Evolutionary conservation across 169 alveolate species (phyloP).

Genomic region (Plasmodium relictum): DNA sequence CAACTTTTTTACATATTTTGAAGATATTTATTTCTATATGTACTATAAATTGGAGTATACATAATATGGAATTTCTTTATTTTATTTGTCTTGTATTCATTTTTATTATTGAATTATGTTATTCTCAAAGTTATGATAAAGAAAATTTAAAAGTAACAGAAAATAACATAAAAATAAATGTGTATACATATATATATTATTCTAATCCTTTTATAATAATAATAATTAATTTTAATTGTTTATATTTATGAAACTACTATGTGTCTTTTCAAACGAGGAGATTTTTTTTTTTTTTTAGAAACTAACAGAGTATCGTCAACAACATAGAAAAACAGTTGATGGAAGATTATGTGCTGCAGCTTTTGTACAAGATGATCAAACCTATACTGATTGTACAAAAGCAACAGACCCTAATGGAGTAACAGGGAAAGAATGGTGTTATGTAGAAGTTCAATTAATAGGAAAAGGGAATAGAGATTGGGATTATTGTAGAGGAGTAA

Average conservation of each 20-base stretch:
- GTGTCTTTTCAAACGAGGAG: not conserved
- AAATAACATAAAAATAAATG: not conserved
- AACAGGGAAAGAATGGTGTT: constrained; percentile 93
- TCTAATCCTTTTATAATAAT: constrained; percentile 5
- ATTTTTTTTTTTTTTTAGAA: constrained; percentile 78
- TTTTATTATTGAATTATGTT: constrained; percentile 21
- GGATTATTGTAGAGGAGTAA: constrained; percentile 91
- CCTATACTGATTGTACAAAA: constrained; percentile 92
- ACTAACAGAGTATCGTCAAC: constrained; percentile 92
- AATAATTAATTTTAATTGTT: not conserved
- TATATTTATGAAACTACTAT: constrained; percentile 1
- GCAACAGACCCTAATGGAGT: constrained; percentile 92
- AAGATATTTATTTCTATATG: not conserved
- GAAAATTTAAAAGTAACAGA: constrained; percentile 71
- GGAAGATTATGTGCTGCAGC: constrained; percentile 95
- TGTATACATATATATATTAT: not conserved
- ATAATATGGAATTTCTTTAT: constrained; percentile 45
- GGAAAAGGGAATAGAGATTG: constrained; percentile 93
- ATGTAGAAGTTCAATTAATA: constrained; percentile 92
- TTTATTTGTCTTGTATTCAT: not conserved
- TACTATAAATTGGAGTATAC: not conserved
- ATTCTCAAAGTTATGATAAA: constrained; percentile 50
- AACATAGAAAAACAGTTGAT: constrained; percentile 92
- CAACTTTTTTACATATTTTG: not conserved
- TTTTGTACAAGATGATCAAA: constrained; percentile 91